A percentile compares a stretch with the other conserved stretches of the same genome.
These are phyloP conservation scores for Allium sativum DNA, from an alignment of 106 monocot species.

Conservation along the genomic window DNA sequence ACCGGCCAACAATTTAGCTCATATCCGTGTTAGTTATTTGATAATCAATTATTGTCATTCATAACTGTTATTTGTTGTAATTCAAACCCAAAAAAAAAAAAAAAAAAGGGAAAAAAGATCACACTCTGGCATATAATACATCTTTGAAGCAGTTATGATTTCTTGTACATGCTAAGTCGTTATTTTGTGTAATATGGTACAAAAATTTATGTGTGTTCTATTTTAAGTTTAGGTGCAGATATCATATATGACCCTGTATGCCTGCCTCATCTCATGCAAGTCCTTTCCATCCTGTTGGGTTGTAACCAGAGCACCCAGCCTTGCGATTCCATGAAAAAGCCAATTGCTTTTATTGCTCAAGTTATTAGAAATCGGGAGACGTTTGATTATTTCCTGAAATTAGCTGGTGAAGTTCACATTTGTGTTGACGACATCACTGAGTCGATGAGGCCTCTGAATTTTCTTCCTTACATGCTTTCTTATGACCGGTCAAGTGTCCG, in stretches of 20 bases:
- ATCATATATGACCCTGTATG: conserved; percentile 77
- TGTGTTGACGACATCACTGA: conserved; percentile 46
- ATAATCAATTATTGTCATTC: no score
- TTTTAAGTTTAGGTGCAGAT: conserved; percentile 81
- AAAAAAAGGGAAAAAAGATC: no score
- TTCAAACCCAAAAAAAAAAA: no score
- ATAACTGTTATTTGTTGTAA: no score
- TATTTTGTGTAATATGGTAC: no score
- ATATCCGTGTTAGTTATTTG: no score
- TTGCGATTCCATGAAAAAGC: conserved; percentile 11
- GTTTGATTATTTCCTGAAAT: conserved; percentile 46
- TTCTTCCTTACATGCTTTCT: conserved; percentile 81
- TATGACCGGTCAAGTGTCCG: conserved; percentile 50
- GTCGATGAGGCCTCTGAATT: conserved; percentile 23
- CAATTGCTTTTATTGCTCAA: conserved; percentile 63
- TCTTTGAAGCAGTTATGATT: no score
- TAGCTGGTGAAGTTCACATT: conserved; percentile 38
- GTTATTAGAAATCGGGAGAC: conserved; percentile 67
- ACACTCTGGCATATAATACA: no score
- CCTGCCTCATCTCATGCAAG: conserved; percentile 63
- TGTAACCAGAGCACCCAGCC: background rate
- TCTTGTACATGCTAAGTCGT: no score
- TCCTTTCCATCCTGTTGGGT: conserved; percentile 50
- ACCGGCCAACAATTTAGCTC: no score
- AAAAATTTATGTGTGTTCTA: background rate